phyloP scores from a whole-genome alignment of 441 rosid genomes.

The Gossypium laxum region DNA sequence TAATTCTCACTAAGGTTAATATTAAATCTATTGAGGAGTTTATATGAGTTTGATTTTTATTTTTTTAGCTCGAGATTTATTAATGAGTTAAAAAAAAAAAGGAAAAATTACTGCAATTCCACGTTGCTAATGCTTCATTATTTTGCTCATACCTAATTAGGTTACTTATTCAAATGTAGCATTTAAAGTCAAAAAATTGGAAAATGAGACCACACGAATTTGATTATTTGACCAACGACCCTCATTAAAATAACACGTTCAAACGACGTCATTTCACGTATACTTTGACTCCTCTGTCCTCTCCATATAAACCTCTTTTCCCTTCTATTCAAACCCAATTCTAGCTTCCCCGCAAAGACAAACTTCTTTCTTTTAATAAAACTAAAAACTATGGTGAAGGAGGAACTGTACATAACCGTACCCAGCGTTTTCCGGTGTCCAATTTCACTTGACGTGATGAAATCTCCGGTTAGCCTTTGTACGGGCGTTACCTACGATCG shows the following conservation, averaged over 20 bases:
- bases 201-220: background rate
- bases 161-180: background rate
- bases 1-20: too few species aligned
- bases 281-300: conserved; percentile 33
- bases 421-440: conserved; percentile 83
- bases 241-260: conserved; percentile 10
- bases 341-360: background rate
- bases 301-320: conserved; percentile 18
- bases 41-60: too few species aligned
- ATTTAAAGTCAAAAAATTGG: background rate
- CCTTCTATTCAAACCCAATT: background rate
- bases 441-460: conserved; percentile 83
- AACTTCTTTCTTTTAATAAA: background rate
- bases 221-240: conserved; percentile 46
- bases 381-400: conserved; percentile 34
- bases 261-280: conserved; percentile 34
- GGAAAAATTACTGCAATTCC: background rate
- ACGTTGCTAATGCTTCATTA: background rate
- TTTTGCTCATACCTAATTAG: background rate
- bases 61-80: too few species aligned
- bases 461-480: conserved; percentile 75
- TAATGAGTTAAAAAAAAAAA: too few species aligned
- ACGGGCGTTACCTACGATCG: conserved; percentile 92
- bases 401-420: conserved; percentile 50
- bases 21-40: too few species aligned